These are phyloP conservation scores for Dioscorea zingiberensis DNA, from an alignment of 106 monocot species.

Conservation along the genomic window DNA sequence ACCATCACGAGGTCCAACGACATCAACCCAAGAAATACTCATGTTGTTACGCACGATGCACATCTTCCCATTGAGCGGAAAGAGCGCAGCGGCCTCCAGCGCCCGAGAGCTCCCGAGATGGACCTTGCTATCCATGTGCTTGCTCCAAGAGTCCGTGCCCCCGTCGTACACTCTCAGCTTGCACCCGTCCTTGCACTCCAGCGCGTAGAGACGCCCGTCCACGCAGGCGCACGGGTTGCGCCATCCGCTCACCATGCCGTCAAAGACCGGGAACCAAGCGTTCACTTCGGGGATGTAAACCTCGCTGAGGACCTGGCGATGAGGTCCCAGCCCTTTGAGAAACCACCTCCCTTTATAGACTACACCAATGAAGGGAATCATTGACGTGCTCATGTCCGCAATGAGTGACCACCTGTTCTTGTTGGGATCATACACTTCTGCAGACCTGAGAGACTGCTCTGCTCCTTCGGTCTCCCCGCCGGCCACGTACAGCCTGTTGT, in stretches of 20 bases:
- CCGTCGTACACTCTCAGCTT: constrained; percentile 28
- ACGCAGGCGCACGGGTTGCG: constrained; percentile 27
- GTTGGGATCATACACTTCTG: constrained; percentile 35
- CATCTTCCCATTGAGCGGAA: constrained; percentile 23
- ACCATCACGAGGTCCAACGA: not conserved
- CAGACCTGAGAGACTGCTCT: constrained; percentile 19
- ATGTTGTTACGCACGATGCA: constrained; percentile 35
- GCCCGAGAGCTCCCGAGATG: constrained; percentile 30
- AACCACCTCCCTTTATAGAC: constrained; percentile 31
- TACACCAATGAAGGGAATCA: constrained; percentile 35
- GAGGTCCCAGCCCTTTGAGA: constrained; percentile 36
- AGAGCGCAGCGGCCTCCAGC: constrained; percentile 31
- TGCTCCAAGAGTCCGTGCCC: constrained; percentile 22
- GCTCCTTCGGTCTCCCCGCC: constrained; percentile 33
- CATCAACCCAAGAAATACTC: constrained; percentile 34
- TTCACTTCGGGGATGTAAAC: constrained; percentile 23
- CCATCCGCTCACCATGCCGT: constrained; percentile 41
- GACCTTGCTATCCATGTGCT: constrained; percentile 17
- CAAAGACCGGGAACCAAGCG: constrained; percentile 19
- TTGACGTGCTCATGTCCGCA: constrained; percentile 29
- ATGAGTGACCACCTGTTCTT: constrained; percentile 38
- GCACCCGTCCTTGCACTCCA: constrained; percentile 46
- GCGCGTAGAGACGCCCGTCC: constrained; percentile 20
- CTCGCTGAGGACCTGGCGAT: constrained; percentile 31
- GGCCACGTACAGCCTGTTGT: constrained; percentile 45